Conservation (phyloP, 345 rosid species). For the Arabis alpina region DNA sequence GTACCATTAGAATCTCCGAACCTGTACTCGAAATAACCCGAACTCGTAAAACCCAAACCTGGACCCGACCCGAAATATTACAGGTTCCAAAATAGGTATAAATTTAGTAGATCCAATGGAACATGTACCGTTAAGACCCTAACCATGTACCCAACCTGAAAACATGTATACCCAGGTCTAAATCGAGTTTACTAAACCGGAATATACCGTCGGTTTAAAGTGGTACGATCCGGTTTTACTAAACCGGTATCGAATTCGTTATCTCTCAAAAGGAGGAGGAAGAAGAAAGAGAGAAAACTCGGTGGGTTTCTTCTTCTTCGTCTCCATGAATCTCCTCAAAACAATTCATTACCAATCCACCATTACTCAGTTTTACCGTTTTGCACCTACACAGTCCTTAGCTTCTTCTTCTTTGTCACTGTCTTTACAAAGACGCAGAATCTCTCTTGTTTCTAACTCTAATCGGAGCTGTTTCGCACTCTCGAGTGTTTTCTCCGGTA, state of each 20-base stretch:
- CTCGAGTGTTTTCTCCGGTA: slow-evolving; percentile 49
- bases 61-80: too few relatives aligned
- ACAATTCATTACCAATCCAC: slow-evolving; percentile 42
- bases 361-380: slow-evolving; percentile 35
- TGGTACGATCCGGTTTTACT: slow-evolving; percentile 11
- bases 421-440: slow-evolving; percentile 25
- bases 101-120: too few relatives aligned
- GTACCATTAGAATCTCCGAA: too few relatives aligned
- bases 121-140: too few relatives aligned
- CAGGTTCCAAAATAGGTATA: too few relatives aligned
- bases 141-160: too few relatives aligned
- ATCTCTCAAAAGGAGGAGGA: background rate
- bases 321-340: slow-evolving; percentile 59
- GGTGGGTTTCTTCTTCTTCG: slow-evolving; percentile 11
- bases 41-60: too few relatives aligned
- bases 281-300: too few relatives aligned
- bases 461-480: slow-evolving; percentile 45
- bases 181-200: too few relatives aligned
- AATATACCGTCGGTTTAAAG: background rate
- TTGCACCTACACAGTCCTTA: slow-evolving; percentile 15
- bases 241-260: slow-evolving; percentile 1
- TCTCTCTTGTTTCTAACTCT: slow-evolving; percentile 39
- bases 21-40: too few relatives aligned
- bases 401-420: slow-evolving; percentile 28
- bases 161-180: too few relatives aligned